Base-by-base conservation (phyloP, 2,329 filamentous ascomycete species). In the Aspergillus latus region DNA sequence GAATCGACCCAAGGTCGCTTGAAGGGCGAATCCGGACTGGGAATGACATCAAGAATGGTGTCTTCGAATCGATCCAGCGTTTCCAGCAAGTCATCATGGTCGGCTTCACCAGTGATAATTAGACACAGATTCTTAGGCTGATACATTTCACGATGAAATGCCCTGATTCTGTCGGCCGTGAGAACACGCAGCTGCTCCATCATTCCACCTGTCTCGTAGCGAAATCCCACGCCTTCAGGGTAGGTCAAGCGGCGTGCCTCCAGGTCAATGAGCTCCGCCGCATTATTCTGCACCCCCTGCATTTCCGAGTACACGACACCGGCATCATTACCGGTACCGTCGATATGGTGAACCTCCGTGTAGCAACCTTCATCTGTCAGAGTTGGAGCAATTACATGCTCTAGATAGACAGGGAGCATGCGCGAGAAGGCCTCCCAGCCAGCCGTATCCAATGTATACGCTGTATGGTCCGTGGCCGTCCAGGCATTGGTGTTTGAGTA, bases 271-370 rank as follows among this genome's bases (percentile, higher is more conserved):
- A 97, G 84, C 71, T 96, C 91, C 6, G 82, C 80, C 62, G 89
- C 87, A 51, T 85, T 87, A 69, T 96, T 96, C 70, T 97, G 89
- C 2, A 96, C 86, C 26, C 88, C 94, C 75, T 99, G 94, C 94
- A 99, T 99, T 75, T 99, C 94, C 0, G 93, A 97, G 75, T 99
- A 99, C 7, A 99, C 94, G 1, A 97, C 92, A 60, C 92, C 94
- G 42, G 94, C 94, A 81, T 99, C 94, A 61, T 97, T 89, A 55
- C 94, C 94, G 63, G 90, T 86, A 13, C 91, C 93, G 69, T 99
- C 91, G 54, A 99, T 84, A 71, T 99, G 94, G 77, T 96, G 92
- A 1, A 99, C 94, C 73, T 99, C 94, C 2, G 94, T 99, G 62
- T 93, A 88, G 71, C 95, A 97, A 9, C 86, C 91, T 54, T 92